Conservation (phyloP, 192 early-diverging fungal genomes). For the Umbelopsis isabellina region DNA sequence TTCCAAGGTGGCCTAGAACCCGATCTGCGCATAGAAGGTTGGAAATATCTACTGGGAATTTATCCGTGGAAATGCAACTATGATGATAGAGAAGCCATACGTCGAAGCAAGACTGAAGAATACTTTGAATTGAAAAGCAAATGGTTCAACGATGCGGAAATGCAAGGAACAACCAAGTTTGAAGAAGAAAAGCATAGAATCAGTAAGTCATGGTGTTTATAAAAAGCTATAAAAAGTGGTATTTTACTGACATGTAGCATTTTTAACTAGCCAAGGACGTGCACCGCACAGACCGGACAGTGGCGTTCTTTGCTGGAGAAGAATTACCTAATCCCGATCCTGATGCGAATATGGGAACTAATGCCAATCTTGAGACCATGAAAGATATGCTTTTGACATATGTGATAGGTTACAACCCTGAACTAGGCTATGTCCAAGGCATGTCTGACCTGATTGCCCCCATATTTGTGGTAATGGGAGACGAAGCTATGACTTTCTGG, state of each 20-base stretch:
- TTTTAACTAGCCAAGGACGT: constrained; percentile 85
- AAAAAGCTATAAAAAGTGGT: background rate
- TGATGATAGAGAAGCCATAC: constrained; percentile 70
- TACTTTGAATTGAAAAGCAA: constrained; percentile 69
- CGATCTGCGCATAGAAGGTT: constrained; percentile 85
- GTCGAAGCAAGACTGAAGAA: constrained; percentile 56
- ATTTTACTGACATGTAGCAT: background rate
- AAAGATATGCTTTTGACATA: constrained; percentile 94
- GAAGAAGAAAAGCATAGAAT: constrained; percentile 73
- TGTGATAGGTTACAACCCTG: constrained; percentile 76
- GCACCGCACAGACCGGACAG: constrained; percentile 87
- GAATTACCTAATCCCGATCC: constrained; percentile 54
- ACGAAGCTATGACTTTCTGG: constrained; percentile 95
- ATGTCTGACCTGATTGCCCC: constrained; percentile 97
- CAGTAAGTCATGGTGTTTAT: constrained; percentile 2
- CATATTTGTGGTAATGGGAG: constrained; percentile 84
- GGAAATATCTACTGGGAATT: constrained; percentile 88
- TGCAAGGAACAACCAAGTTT: constrained; percentile 56
- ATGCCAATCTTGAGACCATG: constrained; percentile 81
- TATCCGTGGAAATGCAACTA: constrained; percentile 88
- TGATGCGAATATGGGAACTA: constrained; percentile 58
- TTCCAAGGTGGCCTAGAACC: constrained; percentile 80
- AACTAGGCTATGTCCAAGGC: constrained; percentile 91
- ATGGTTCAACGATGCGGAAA: constrained; percentile 69
- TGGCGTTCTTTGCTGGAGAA: constrained; percentile 78